A percentile compares a stretch with the other conserved stretches of the same genome.
These are phyloP conservation scores for Penicillium riverlandense DNA, from an alignment of 495 filamentous ascomycete genomes.

Conservation along the genomic window DNA sequence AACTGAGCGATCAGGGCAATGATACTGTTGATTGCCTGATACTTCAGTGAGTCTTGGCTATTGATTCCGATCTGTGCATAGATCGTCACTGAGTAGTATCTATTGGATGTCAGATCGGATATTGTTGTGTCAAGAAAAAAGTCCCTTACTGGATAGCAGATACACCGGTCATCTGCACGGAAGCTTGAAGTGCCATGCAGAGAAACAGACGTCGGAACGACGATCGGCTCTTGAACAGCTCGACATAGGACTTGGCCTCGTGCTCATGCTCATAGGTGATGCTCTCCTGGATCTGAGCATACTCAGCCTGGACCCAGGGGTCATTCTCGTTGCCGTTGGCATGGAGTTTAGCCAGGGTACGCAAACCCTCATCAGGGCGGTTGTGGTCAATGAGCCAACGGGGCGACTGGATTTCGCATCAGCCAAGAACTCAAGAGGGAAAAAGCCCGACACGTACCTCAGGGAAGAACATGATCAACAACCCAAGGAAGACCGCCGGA, in stretches of 20 bases:
- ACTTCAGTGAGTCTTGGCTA: conserved; percentile 56
- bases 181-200: conserved; percentile 59
- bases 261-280: conserved; percentile 46
- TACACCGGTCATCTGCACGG: conserved; percentile 67
- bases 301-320: conserved; percentile 38
- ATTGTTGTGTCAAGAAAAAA: not conserved
- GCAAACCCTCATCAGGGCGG: conserved; percentile 39
- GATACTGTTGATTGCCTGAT: conserved; percentile 64
- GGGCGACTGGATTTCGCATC: conserved; percentile 29
- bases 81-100: conserved; percentile 61
- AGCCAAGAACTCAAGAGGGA: too few species aligned
- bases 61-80: conserved; percentile 61
- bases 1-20: conserved; percentile 60
- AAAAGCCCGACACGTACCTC: conserved; percentile 25
- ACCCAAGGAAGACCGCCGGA: conserved; percentile 33
- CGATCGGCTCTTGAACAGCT: conserved; percentile 56
- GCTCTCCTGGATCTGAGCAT: conserved; percentile 32
- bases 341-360: conserved; percentile 44
- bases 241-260: conserved; percentile 60
- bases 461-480: conserved; percentile 40
- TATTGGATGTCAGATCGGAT: not conserved
- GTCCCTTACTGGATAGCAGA: conserved; percentile 53
- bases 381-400: conserved; percentile 50
- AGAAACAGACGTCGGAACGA: conserved; percentile 65
- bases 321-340: conserved; percentile 37